Base-by-base conservation (phyloP, 2,329 filamentous ascomycete species). In the Raffaelea arxii region DNA sequence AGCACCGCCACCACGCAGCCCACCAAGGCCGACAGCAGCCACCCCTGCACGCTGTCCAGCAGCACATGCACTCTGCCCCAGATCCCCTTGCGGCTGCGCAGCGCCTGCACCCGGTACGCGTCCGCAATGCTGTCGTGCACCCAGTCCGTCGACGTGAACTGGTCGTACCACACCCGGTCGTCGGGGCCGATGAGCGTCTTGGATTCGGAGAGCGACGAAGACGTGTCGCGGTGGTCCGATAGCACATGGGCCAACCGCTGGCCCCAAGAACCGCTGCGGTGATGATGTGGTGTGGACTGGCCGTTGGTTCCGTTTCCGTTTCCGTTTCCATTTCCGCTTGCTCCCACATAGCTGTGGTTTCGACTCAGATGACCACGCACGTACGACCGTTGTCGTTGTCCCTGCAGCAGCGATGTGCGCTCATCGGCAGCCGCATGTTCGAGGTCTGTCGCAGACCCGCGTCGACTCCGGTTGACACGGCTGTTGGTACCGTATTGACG, bases 61-160 rank as follows among this genome's bases (percentile, higher is more conserved):
- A 85, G 75, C 2, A 86, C 77, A 40, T 78, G 69, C 14, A 94
- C 55, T 41, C 85, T 81, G n/a, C 91, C 91, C 60, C 83, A 82
- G 50, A 95, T 75, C 65, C 91, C 92, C 62, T 84, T 94, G 42
- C 89, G 76, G 56, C 77, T 82, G 43, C 88, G 80, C 35, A 98
- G 73, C 45, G 82, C 82, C 62, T 94, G 92, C 43, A 94, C 80
- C 23, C 92, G 85, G 57, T 89, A 87, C 10, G 90, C 88, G 65
- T 97, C 92, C 58, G 89, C 87, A 55, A 98, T 96, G 62, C 85
- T 90, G 64, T 98, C 92, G 61, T 95, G 91, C 1, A 98, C 90
- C 92, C 92, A 98, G 63, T 98, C 91, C 46, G 88, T 96, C 6
- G 87, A 94, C 6, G 89, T 95, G 59, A 95, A 95, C 65, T 98